A percentile compares a stretch with the other conserved stretches of the same genome.
These are phyloP conservation scores for Penicillium occitanis DNA, from an alignment of 2,329 filamentous ascomycete species.

Conservation along the genomic window DNA sequence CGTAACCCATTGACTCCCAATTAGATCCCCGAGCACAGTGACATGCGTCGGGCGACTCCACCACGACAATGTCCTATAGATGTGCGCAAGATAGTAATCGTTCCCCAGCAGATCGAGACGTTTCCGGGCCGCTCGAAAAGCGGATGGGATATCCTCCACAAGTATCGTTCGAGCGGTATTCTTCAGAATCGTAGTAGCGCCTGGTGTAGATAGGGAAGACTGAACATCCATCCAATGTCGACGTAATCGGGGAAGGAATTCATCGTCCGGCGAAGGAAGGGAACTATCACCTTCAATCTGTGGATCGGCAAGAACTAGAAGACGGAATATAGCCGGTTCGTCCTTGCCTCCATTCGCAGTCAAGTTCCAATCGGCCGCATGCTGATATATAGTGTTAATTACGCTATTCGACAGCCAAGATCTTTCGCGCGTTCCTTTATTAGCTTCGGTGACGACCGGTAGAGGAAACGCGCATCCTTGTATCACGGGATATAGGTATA, in stretches of 20 bases:
- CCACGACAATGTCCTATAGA: slow-evolving; percentile 81
- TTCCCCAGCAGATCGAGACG: slow-evolving; percentile 86
- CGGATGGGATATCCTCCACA: slow-evolving; percentile 67
- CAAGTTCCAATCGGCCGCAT: slow-evolving; percentile 26
- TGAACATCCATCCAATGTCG: slow-evolving; percentile 36
- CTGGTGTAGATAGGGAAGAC: background rate
- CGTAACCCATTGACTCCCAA: slow-evolving; percentile 93
- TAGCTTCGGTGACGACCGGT: slow-evolving; percentile 29
- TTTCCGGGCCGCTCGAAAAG: slow-evolving; percentile 70
- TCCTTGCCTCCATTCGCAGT: background rate
- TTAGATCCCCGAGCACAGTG: slow-evolving; percentile 81
- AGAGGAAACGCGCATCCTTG: slow-evolving; percentile 75
- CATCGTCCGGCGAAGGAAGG: slow-evolving; percentile 58
- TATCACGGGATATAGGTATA: slow-evolving; percentile 86
- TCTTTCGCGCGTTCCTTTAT: background rate
- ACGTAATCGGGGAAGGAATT: slow-evolving; percentile 42
- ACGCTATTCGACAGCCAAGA: slow-evolving; percentile 26
- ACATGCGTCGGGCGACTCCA: slow-evolving; percentile 84
- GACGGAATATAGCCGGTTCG: slow-evolving; percentile 69
- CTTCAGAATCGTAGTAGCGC: slow-evolving; percentile 28
- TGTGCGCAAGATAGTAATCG: slow-evolving; percentile 90
- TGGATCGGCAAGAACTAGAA: slow-evolving; percentile 85
- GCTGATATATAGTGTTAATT: slow-evolving; percentile 40
- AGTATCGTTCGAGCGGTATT: slow-evolving; percentile 43
- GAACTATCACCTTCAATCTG: slow-evolving; percentile 92